Conservation (phyloP, 345 rosid species). For the Dimocarpus longan region DNA sequence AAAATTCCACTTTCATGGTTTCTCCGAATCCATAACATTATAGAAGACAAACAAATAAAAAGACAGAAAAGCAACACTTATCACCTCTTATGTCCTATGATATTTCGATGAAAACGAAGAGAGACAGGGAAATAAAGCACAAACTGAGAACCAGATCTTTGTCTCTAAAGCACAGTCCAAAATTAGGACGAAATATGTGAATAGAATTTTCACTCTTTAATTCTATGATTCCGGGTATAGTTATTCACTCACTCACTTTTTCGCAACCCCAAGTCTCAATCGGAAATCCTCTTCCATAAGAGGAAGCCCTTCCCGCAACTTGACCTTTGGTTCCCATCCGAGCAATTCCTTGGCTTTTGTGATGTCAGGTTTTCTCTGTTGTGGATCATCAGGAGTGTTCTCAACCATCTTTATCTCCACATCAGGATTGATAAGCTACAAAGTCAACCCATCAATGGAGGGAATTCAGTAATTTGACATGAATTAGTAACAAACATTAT, state of each 20-base stretch:
- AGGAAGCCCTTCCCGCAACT: slow-evolving; percentile 82
- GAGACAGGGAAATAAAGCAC: background rate
- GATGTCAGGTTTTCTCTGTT: slow-evolving; percentile 91
- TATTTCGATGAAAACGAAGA: background rate
- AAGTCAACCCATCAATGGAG: background rate
- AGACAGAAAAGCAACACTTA: background rate
- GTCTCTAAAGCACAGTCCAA: background rate
- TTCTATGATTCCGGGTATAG: background rate
- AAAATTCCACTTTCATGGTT: background rate
- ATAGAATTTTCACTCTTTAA: slow-evolving; percentile 1
- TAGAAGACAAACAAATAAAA: too few species aligned
- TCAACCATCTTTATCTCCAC: slow-evolving; percentile 86
- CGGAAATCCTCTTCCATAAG: slow-evolving; percentile 94
- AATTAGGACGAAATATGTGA: slow-evolving; percentile 1
- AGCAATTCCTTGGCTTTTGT: slow-evolving; percentile 78
- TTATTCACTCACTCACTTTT: slow-evolving; percentile 24
- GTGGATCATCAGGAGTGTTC: slow-evolving; percentile 93
- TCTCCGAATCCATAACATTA: background rate
- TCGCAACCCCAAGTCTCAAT: slow-evolving; percentile 63
- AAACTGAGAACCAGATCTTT: background rate
- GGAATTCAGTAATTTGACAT: background rate
- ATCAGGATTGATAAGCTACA: slow-evolving; percentile 72
- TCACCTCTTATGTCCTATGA: slow-evolving; percentile 1
- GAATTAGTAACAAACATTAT: background rate
- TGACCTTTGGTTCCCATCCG: slow-evolving; percentile 93